A percentile compares a stretch with the other conserved stretches of the same genome.
Evolutionary conservation across 371 early-diverging fungal species (phyloP).

Genomic region (Fennellomyces sp.): DNA sequence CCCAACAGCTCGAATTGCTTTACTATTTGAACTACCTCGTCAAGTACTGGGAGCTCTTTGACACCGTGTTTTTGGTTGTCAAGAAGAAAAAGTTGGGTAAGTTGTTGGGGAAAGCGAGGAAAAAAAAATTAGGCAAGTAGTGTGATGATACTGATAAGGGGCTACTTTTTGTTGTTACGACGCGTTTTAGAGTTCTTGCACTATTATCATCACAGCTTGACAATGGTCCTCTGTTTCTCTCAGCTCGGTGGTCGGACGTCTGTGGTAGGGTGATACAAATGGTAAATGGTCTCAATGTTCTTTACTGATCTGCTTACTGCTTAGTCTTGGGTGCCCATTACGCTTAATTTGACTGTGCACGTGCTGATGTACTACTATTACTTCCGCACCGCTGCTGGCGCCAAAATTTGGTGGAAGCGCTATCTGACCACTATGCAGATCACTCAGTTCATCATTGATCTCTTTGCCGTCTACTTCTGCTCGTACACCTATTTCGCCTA

Average conservation of each 20-base stretch:
- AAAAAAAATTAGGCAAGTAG: conserved; percentile 33
- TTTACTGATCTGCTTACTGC: conserved; percentile 24
- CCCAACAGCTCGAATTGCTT: conserved; percentile 71
- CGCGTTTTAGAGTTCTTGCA: conserved; percentile 75
- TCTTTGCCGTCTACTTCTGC: conserved; percentile 78
- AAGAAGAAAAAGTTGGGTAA: conserved; percentile 41
- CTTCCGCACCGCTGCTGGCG: conserved; percentile 83
- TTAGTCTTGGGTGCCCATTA: conserved; percentile 79
- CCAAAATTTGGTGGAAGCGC: conserved; percentile 92
- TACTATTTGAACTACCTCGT: conserved; percentile 86
- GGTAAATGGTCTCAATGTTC: not conserved
- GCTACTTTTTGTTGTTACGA: not conserved
- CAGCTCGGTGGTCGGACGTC: conserved; percentile 82
- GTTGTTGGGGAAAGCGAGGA: conserved; percentile 3
- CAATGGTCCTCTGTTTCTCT: conserved; percentile 86
- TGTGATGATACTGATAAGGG: not conserved
- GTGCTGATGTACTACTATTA: conserved; percentile 94
- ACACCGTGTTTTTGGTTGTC: conserved; percentile 34
- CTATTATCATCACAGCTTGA: conserved; percentile 91
- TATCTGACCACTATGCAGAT: conserved; percentile 91
- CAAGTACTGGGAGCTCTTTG: conserved; percentile 81
- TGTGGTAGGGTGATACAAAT: conserved; percentile 63
- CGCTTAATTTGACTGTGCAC: conserved; percentile 88
- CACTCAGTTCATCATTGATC: conserved; percentile 86
- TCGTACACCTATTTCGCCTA: conserved; percentile 79